phyloP scores from a whole-genome alignment of 805 yeast species.

The Starmerella stellata region DNA sequence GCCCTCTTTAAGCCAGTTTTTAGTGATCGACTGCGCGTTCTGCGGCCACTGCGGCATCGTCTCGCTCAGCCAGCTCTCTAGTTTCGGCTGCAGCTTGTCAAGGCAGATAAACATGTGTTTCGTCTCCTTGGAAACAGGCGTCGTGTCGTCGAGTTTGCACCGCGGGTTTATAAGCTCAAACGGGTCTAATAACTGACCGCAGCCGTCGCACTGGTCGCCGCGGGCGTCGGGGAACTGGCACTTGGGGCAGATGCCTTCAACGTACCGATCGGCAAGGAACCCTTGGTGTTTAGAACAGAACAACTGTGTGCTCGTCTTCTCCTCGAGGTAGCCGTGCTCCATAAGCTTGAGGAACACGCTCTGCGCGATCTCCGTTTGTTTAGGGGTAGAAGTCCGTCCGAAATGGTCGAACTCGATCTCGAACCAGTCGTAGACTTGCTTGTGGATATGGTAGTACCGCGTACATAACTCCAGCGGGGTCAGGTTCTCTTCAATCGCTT shows the following conservation, averaged over 20 bases:
- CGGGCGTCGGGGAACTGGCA: constrained; percentile 93
- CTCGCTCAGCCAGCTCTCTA: constrained; percentile 60
- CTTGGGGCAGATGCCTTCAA: constrained; percentile 93
- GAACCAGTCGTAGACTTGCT: constrained; percentile 90
- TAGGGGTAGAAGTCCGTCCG: constrained; percentile 85
- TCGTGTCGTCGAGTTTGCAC: constrained; percentile 74
- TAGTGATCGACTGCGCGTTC: constrained; percentile 73
- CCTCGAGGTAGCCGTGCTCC: constrained; percentile 67
- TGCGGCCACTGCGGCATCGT: constrained; percentile 76
- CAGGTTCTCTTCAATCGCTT: constrained; percentile 83
- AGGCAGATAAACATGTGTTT: constrained; percentile 71
- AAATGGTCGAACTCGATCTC: constrained; percentile 85
- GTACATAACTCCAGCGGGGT: constrained; percentile 80
- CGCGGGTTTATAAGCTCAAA: constrained; percentile 87
- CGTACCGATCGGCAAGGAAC: constrained; percentile 87
- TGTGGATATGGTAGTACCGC: constrained; percentile 72
- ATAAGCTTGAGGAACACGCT: constrained; percentile 65
- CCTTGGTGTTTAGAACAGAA: constrained; percentile 83
- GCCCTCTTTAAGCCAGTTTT: constrained; percentile 88
- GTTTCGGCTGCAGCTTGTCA: constrained; percentile 63
- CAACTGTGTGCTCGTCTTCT: constrained; percentile 71
- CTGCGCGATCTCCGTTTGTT: constrained; percentile 91
- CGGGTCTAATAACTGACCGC: constrained; percentile 80
- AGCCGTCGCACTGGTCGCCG: constrained; percentile 97
- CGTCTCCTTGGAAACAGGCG: constrained; percentile 65